phyloP scores from a whole-genome alignment of 805 yeast genomes.

The Grigorovia humatica region DNA sequence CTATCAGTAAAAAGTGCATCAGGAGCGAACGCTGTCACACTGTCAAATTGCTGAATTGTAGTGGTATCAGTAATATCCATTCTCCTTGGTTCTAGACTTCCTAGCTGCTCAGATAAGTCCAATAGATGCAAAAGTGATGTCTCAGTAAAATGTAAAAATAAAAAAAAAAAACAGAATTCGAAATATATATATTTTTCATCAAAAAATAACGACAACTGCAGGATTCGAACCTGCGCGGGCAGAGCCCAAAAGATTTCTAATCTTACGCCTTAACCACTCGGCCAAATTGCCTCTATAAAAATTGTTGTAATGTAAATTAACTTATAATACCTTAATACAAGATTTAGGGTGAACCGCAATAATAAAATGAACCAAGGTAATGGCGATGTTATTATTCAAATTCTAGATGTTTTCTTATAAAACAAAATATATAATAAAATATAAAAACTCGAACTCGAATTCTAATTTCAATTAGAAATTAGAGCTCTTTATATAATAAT shows the following conservation, averaged over 20 bases:
- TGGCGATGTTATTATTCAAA: too few species aligned
- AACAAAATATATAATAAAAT: too few species aligned
- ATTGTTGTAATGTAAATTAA: too few species aligned
- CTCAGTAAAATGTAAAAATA: not conserved
- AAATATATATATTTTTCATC: too few species aligned
- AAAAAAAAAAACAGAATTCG: not conserved
- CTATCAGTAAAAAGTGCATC: slow-evolving; percentile 64
- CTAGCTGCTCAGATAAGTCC: not conserved
- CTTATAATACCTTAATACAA: too few species aligned
- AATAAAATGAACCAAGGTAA: too few species aligned
- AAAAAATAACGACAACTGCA: slow-evolving; percentile 54
- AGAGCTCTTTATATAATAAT: too few species aligned
- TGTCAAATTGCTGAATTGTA: slow-evolving; percentile 6
- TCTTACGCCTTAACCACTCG: slow-evolving; percentile 63
- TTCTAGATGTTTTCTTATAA: too few species aligned
- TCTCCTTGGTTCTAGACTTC: not conserved
- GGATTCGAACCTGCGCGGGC: slow-evolving; percentile 63
- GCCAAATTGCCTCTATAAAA: slow-evolving; percentile 36
- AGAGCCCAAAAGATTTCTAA: slow-evolving; percentile 49
- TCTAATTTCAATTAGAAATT: too few species aligned
- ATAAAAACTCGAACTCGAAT: too few species aligned
- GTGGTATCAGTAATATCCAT: not conserved
- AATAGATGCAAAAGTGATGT: not conserved
- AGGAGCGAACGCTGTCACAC: slow-evolving; percentile 16
- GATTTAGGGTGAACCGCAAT: too few species aligned